A percentile compares a stretch with the other conserved stretches of the same genome.
Evolutionary conservation across 1,284 basidiomycete genomes (phyloP).

Genomic region (Neonothopanus nambi): DNA sequence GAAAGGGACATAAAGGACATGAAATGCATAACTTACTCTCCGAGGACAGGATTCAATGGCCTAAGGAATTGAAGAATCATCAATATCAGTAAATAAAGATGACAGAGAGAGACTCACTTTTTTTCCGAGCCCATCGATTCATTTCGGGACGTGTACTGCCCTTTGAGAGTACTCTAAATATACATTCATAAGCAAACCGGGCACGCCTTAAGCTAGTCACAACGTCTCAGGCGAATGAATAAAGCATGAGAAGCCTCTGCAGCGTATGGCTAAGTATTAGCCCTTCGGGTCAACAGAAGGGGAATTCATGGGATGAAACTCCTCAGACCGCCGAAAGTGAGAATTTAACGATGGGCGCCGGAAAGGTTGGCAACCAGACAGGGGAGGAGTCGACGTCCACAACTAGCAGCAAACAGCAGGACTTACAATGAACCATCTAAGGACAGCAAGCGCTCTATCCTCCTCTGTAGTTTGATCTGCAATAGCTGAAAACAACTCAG

Average conservation of each 20-base stretch:
- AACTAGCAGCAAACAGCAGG: background rate
- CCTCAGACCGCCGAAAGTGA: background rate
- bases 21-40: slow-evolving; percentile 60
- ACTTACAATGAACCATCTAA: slow-evolving; percentile 89
- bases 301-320: background rate
- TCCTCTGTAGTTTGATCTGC: slow-evolving; percentile 73
- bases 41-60: slow-evolving; percentile 94
- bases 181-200: too few relatives aligned
- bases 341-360: background rate
- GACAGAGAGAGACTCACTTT: slow-evolving; percentile 59
- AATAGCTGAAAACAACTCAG: slow-evolving; percentile 82
- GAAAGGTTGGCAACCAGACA: background rate
- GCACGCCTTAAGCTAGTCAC: too few relatives aligned
- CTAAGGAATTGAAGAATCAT: slow-evolving; percentile 37
- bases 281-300: slow-evolving; percentile 9
- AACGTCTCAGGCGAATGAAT: too few relatives aligned
- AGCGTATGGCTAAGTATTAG: background rate
- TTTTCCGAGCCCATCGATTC: slow-evolving; percentile 96
- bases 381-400: background rate
- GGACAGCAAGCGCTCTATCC: slow-evolving; percentile 72
- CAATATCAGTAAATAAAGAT: slow-evolving; percentile 12
- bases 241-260: too few relatives aligned
- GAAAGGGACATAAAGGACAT: background rate
- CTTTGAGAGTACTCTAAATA: slow-evolving; percentile 81
- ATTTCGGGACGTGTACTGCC: slow-evolving; percentile 92